Conservation (phyloP, 2,329 filamentous ascomycete species). For the Fusarium transvaalense region DNA sequence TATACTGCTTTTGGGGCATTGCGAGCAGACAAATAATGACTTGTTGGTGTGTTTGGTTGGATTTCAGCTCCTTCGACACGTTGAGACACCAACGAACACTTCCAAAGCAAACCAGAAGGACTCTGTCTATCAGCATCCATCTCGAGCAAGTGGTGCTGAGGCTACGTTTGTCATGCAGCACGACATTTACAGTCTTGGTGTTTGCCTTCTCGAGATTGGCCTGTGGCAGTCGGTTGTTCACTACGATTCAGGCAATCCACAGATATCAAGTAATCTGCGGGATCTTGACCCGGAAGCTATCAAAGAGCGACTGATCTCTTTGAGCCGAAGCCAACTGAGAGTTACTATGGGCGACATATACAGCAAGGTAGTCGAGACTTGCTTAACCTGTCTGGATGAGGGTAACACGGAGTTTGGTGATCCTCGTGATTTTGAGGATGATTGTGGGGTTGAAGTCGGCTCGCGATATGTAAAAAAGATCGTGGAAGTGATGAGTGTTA, state of each 20-base stretch:
- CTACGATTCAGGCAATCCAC: background rate
- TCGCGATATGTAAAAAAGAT: slow-evolving; percentile 4
- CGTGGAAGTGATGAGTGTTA: background rate
- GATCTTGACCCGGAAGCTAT: background rate
- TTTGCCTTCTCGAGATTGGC: slow-evolving; percentile 4
- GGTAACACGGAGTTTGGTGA: slow-evolving; percentile 1
- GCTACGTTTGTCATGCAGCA: background rate
- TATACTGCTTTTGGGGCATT: background rate
- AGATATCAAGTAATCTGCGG: background rate
- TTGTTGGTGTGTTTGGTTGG: background rate
- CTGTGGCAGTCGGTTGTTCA: background rate
- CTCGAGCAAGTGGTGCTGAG: background rate
- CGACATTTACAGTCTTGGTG: slow-evolving; percentile 3
- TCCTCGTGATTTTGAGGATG: background rate
- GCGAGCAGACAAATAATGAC: background rate
- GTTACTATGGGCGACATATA: background rate
- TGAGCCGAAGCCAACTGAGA: background rate
- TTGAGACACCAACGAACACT: background rate
- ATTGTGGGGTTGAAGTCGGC: background rate
- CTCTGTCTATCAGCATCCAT: background rate
- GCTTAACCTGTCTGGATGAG: slow-evolving; percentile 3
- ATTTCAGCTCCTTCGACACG: slow-evolving; percentile 1
- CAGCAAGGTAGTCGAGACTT: background rate
- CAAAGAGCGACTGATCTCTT: background rate
- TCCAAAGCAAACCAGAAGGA: background rate